A percentile compares a stretch with the other conserved stretches of the same genome.
These are phyloP conservation scores for Magnolia changhungtana DNA, from an alignment of 164 flowering plant genomes.

Conservation along the genomic window DNA sequence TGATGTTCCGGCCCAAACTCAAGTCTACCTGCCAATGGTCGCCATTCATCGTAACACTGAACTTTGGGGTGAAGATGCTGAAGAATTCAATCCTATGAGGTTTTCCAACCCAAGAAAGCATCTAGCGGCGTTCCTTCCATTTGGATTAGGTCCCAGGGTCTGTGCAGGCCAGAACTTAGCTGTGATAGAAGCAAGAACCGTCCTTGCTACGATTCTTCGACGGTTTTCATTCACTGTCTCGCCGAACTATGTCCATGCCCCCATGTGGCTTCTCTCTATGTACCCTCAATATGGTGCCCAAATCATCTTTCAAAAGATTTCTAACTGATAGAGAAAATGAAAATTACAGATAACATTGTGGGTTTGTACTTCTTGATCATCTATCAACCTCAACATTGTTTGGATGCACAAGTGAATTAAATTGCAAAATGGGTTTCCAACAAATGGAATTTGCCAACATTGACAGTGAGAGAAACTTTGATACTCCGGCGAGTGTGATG, in stretches of 20 bases:
- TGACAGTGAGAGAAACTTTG: too few species aligned
- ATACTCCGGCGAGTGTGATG: too few species aligned
- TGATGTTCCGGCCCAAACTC: slow-evolving; percentile 49
- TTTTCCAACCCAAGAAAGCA: slow-evolving; percentile 29
- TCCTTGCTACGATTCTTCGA: slow-evolving; percentile 10
- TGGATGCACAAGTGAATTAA: too few species aligned
- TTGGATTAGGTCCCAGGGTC: slow-evolving; percentile 8
- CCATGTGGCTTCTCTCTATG: slow-evolving; percentile 4
- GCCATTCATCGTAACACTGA: slow-evolving; percentile 48
- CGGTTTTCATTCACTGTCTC: slow-evolving; percentile 7
- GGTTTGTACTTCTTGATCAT: too few species aligned
- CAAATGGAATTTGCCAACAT: too few species aligned
- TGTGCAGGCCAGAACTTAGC: slow-evolving; percentile 11
- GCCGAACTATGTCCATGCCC: slow-evolving; percentile 15
- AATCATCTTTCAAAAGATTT: slow-evolving; percentile 8
- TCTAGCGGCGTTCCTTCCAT: slow-evolving; percentile 41
- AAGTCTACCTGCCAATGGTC: slow-evolving; percentile 37
- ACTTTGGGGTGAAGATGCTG: slow-evolving; percentile 47
- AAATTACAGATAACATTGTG: too few species aligned
- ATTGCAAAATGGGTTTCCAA: too few species aligned
- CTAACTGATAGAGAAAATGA: not conserved
- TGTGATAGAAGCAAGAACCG: slow-evolving; percentile 9
- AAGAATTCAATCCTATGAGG: slow-evolving; percentile 41
- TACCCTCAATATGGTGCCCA: slow-evolving; percentile 16
- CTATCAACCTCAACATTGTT: too few species aligned